These are phyloP conservation scores for Boletus rubescentipes DNA, from an alignment of 768 basidiomycete species.

Conservation along the genomic window DNA sequence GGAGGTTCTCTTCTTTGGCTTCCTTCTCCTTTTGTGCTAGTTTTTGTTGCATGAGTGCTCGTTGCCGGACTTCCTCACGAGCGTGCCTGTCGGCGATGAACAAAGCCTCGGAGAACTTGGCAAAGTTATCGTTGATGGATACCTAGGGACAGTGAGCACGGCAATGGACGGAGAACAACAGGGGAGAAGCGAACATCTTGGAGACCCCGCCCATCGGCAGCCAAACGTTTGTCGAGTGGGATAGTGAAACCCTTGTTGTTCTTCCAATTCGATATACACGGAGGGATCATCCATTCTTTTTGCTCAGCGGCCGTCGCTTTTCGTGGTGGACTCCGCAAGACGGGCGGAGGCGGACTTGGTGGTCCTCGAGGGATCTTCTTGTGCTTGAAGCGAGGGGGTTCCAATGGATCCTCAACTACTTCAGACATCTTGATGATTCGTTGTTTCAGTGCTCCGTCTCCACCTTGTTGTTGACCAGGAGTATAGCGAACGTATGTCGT, in stretches of 20 bases:
- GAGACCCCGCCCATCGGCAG: conserved; percentile 96
- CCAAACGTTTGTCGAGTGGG: conserved; percentile 95
- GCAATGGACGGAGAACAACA: not conserved
- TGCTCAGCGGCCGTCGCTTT: conserved; percentile 97
- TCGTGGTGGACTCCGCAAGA: conserved; percentile 90
- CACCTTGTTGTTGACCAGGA: conserved; percentile 81
- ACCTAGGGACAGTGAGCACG: conserved; percentile 50
- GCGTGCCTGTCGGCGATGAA: conserved; percentile 97
- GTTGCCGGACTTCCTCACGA: conserved; percentile 95
- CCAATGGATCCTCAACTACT: conserved; percentile 95
- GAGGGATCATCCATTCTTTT: conserved; percentile 99
- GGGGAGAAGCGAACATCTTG: conserved; percentile 74
- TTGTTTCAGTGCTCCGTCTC: conserved; percentile 70
- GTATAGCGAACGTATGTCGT: conserved; percentile 95
- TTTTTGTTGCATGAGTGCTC: conserved; percentile 97
- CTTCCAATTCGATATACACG: conserved; percentile 99
- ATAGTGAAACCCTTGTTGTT: conserved; percentile 99
- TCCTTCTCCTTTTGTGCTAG: conserved; percentile 96
- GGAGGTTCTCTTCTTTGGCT: conserved; percentile 94
- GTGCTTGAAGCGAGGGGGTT: conserved; percentile 96
- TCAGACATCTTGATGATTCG: conserved; percentile 99
- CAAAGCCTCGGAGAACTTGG: conserved; percentile 95
- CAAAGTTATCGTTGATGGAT: conserved; percentile 99
- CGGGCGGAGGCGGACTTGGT: conserved; percentile 94
- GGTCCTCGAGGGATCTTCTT: conserved; percentile 98